Evolutionary conservation across 208 protist species (phyloP).

Genomic region (Leishmania turanica): DNA sequence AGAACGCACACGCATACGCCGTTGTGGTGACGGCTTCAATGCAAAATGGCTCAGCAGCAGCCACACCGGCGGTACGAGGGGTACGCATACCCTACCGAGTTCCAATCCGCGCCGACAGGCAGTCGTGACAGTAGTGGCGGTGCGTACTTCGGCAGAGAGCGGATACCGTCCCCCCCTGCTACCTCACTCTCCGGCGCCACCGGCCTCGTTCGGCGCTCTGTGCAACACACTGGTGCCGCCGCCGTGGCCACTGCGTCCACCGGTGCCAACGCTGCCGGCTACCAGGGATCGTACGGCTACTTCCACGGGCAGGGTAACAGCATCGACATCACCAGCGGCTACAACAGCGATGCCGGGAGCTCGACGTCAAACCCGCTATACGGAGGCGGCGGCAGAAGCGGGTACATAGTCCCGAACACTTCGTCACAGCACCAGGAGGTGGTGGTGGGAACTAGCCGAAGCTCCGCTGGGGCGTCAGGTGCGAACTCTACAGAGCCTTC

Average conservation of each 20-base stretch:
- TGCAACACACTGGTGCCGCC: constrained; percentile 14
- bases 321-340: constrained; percentile 43
- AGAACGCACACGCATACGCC: neutral
- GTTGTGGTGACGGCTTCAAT: neutral
- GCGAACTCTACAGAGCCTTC: constrained; percentile 1
- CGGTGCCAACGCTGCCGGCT: constrained; percentile 3
- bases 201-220: constrained; percentile 36
- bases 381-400: constrained; percentile 6
- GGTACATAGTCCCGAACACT: neutral
- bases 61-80: constrained; percentile 19
- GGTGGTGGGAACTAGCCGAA: neutral
- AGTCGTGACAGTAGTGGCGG: constrained; percentile 1
- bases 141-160: constrained; percentile 16
- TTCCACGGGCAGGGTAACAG: constrained; percentile 47
- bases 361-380: constrained; percentile 20
- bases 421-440: constrained; percentile 7
- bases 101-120: constrained; percentile 1
- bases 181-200: constrained; percentile 13
- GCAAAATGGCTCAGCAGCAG: neutral
- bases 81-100: constrained; percentile 29
- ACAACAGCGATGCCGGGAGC: constrained; percentile 49
- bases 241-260: neutral
- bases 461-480: neutral
- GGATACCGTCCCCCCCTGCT: constrained; percentile 2
- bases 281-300: constrained; percentile 43